Conservation (phyloP, 106 monocot genomes). For the Alisma plantagoaquatica region DNA sequence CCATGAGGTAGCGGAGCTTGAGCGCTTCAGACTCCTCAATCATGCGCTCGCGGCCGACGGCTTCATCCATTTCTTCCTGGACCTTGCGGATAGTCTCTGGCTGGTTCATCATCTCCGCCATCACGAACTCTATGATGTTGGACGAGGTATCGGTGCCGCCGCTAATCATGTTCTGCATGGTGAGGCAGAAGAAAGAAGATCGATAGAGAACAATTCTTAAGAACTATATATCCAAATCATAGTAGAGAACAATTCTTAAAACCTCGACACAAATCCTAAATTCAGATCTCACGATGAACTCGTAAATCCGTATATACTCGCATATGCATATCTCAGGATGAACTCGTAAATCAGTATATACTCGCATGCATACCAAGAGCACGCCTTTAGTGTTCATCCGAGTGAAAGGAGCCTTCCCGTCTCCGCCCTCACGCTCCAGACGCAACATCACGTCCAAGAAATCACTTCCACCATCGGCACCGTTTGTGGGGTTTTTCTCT, state of each 20-base stretch:
- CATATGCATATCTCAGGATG: too few relatives aligned
- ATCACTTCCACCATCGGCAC: constrained; percentile 7
- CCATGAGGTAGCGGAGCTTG: constrained; percentile 7
- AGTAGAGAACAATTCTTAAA: too few relatives aligned
- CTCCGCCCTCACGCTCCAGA: constrained; percentile 8
- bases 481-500: background rate
- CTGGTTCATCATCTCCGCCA: constrained; percentile 11
- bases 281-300: too few relatives aligned
- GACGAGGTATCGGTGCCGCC: constrained; percentile 15
- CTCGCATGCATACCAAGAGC: constrained; percentile 39
- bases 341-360: too few relatives aligned
- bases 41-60: constrained; percentile 6
- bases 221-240: too few relatives aligned
- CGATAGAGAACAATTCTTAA: background rate
- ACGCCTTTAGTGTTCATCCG: constrained; percentile 45
- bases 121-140: constrained; percentile 16
- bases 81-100: constrained; percentile 2
- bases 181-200: background rate
- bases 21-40: constrained; percentile 16
- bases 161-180: constrained; percentile 11
- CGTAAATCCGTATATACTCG: too few relatives aligned
- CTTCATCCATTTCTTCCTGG: constrained; percentile 10
- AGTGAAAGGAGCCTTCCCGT: constrained; percentile 30
- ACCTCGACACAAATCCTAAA: too few relatives aligned
- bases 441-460: constrained; percentile 52